A percentile compares a stretch with the other conserved stretches of the same genome.
phyloP scores from a whole-genome alignment of 2,329 filamentous ascomycete species.

The Alternaria rosae region DNA sequence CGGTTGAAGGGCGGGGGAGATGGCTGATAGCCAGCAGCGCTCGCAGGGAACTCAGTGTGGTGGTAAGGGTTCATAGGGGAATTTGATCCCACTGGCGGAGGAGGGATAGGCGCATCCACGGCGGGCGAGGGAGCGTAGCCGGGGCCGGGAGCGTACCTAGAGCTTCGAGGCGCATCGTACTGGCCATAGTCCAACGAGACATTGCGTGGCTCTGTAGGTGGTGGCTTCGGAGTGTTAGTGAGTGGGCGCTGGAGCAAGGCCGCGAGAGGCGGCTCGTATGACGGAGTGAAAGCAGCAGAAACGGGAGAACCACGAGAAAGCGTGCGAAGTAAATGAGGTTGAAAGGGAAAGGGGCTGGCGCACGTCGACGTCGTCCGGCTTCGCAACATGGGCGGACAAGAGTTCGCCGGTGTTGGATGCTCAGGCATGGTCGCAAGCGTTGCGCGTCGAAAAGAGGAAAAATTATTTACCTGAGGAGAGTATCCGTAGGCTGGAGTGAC shows the following conservation, averaged over 20 bases:
- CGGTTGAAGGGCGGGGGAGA: constrained; percentile 47
- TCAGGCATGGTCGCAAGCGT: constrained; percentile 35
- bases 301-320: constrained; percentile 41
- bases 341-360: constrained; percentile 25
- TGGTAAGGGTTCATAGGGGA: constrained; percentile 41
- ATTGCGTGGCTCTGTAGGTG: constrained; percentile 14
- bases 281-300: constrained; percentile 40
- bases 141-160: constrained; percentile 42
- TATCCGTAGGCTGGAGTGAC: constrained; percentile 39
- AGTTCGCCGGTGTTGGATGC: constrained; percentile 28
- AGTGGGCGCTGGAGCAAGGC: constrained; percentile 38
- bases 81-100: constrained; percentile 32
- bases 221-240: constrained; percentile 46
- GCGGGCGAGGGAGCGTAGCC: constrained; percentile 44
- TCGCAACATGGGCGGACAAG: constrained; percentile 31
- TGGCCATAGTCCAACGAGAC: constrained; percentile 6
- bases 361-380: constrained; percentile 29
- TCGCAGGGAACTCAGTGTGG: constrained; percentile 39
- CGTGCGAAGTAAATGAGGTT: constrained; percentile 24
- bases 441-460: constrained; percentile 40
- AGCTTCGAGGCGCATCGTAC: constrained; percentile 26
- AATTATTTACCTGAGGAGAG: constrained; percentile 47
- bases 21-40: constrained; percentile 26
- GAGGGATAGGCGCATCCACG: constrained; percentile 27
- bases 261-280: constrained; percentile 48